Conservation (phyloP, 306 rosid genomes). For the Sphenostylis stenocarpa region DNA sequence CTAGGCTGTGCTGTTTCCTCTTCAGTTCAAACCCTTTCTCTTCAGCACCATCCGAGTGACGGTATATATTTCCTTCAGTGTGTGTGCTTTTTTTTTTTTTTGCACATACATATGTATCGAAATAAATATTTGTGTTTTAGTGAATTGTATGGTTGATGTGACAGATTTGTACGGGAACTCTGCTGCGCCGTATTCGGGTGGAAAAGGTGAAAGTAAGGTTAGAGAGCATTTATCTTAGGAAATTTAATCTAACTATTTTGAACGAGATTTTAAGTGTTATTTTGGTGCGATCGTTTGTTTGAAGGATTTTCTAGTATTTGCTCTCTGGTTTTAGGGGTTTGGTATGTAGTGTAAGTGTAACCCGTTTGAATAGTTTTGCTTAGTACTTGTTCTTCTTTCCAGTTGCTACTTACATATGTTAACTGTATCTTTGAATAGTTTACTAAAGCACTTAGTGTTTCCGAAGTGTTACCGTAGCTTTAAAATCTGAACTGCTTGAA, state of each 20-base stretch:
- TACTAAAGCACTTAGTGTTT: neutral
- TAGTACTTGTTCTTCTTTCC: neutral
- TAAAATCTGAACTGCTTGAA: neutral
- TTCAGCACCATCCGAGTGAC: conserved; percentile 37
- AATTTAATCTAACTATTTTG: neutral
- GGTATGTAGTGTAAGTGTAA: neutral
- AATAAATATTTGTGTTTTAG: neutral
- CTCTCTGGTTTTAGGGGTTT: conserved; percentile 7
- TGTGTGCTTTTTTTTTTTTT: neutral
- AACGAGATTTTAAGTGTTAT: neutral
- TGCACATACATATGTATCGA: neutral
- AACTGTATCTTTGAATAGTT: neutral
- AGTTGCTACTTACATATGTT: neutral
- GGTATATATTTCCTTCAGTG: conserved; percentile 37
- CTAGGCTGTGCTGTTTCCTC: conserved; percentile 48
- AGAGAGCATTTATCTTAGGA: conserved; percentile 38
- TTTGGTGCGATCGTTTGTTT: neutral
- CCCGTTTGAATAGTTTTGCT: neutral
- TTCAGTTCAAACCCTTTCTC: conserved; percentile 21
- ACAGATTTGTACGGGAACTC: conserved; percentile 53
- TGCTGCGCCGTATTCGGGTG: conserved; percentile 35
- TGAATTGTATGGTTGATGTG: conserved; percentile 33
- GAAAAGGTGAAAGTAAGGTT: conserved; percentile 57
- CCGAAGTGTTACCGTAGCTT: neutral
- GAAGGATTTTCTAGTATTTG: neutral